Percentiles rank a stretch among this genome's conserved stretches.
Conservation (phyloP, 192 early-diverging fungal species). For the Endogone sp. region DNA sequence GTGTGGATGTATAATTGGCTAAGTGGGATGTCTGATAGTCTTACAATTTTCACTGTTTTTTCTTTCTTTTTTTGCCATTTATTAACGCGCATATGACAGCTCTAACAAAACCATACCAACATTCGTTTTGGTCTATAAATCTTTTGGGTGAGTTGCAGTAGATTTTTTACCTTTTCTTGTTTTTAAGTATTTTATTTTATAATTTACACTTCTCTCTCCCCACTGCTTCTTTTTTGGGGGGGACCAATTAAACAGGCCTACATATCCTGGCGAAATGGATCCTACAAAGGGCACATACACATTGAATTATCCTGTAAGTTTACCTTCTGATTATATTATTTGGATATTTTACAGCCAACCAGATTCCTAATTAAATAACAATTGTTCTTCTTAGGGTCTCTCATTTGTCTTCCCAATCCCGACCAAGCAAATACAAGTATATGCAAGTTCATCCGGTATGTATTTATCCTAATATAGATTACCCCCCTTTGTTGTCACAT, state of each 20-base stretch:
- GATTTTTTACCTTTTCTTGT: conserved; percentile 22
- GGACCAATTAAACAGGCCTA: too few species aligned
- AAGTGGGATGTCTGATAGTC: not conserved
- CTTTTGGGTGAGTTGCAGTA: conserved; percentile 54
- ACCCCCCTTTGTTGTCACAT: too few species aligned
- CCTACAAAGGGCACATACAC: conserved; percentile 45
- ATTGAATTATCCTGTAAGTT: conserved; percentile 65
- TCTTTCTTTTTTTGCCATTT: too few species aligned
- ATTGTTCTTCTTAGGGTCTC: conserved; percentile 55
- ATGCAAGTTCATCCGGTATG: conserved; percentile 43
- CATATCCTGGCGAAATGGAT: conserved; percentile 61
- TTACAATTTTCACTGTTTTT: too few species aligned
- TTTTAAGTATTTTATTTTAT: too few species aligned
- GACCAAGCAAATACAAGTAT: conserved; percentile 43
- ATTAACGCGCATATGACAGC: conserved; percentile 20
- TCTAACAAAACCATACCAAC: conserved; percentile 62
- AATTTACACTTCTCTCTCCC: too few species aligned
- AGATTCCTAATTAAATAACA: too few species aligned
- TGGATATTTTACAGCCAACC: too few species aligned
- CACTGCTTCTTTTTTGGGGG: too few species aligned
- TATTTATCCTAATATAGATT: not conserved
- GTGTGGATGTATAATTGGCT: too few species aligned
- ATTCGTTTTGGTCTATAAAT: conserved; percentile 60
- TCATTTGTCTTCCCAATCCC: conserved; percentile 73
- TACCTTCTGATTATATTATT: not conserved